phyloP scores from a whole-genome alignment of 345 rosid genomes.

The Gossypium australe region DNA sequence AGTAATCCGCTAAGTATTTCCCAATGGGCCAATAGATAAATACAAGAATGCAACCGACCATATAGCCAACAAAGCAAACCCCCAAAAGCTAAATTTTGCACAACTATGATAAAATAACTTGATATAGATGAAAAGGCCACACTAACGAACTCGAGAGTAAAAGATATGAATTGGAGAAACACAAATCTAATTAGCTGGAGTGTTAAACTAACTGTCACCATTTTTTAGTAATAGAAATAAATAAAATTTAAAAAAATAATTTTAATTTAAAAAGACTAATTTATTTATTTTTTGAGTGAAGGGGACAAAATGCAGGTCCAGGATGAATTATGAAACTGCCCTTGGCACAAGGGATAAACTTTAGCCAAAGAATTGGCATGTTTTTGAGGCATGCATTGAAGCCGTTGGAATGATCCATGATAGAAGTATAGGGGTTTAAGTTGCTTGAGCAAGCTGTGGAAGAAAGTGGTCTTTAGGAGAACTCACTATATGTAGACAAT shows the following conservation, averaged over 20 bases:
- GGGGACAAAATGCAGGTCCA: background rate
- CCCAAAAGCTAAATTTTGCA: constrained; percentile 21
- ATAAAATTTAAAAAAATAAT: no score
- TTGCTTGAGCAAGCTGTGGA: no score
- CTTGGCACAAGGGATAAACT: constrained; percentile 87
- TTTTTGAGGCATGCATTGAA: background rate
- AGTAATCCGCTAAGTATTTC: constrained; percentile 59
- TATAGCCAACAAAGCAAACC: constrained; percentile 30
- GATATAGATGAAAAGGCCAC: constrained; percentile 44
- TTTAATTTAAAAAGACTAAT: no score
- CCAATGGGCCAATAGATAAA: constrained; percentile 21
- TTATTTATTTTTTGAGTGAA: no score
- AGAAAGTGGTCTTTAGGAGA: no score
- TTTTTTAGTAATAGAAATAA: no score
- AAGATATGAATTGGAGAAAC: background rate
- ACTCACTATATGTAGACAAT: no score
- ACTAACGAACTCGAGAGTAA: no score
- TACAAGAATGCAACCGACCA: constrained; percentile 59
- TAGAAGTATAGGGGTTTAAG: no score
- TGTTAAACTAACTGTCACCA: no score
- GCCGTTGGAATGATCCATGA: no score
- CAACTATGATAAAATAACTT: constrained; percentile 48
- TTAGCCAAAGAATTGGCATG: constrained; percentile 38
- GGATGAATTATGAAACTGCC: constrained; percentile 90
- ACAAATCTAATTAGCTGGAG: background rate